phyloP scores from a whole-genome alignment of 2,329 filamentous ascomycete genomes.

The Fusarium domesticum region DNA sequence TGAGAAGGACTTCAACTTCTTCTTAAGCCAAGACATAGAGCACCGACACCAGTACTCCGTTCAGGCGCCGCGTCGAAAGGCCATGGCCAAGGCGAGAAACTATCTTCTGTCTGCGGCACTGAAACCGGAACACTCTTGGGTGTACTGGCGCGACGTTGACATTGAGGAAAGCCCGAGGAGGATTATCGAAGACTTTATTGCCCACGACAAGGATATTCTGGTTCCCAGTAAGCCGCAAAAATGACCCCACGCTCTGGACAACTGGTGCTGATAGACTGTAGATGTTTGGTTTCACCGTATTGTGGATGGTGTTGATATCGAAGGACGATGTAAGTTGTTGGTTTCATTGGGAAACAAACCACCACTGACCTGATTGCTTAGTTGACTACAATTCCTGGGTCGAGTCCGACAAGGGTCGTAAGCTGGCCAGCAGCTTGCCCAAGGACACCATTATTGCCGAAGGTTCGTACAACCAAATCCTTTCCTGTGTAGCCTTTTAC shows the following conservation, averaged over 20 bases:
- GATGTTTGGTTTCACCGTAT: slow-evolving; percentile 98
- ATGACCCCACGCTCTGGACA: neutral
- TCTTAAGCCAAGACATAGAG: slow-evolving; percentile 73
- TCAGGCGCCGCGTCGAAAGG: slow-evolving; percentile 85
- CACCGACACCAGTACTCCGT: slow-evolving; percentile 82
- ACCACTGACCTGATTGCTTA: slow-evolving; percentile 35
- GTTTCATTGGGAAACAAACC: neutral
- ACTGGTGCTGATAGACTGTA: slow-evolving; percentile 39
- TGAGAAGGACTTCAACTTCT: slow-evolving; percentile 84
- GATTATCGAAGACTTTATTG: slow-evolving; percentile 93
- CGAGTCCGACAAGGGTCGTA: slow-evolving; percentile 81
- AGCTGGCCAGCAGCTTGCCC: slow-evolving; percentile 67
- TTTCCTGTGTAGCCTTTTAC: neutral
- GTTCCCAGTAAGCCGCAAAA: slow-evolving; percentile 80
- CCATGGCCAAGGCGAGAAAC: slow-evolving; percentile 87
- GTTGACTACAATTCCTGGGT: slow-evolving; percentile 99
- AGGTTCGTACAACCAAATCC: slow-evolving; percentile 49
- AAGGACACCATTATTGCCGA: slow-evolving; percentile 86
- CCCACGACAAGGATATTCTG: slow-evolving; percentile 87
- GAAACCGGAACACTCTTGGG: slow-evolving; percentile 95
- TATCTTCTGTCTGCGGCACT: slow-evolving; percentile 81
- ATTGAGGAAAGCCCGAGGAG: slow-evolving; percentile 84
- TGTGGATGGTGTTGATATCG: slow-evolving; percentile 75
- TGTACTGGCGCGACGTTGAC: slow-evolving; percentile 97
- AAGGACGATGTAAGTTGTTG: slow-evolving; percentile 81